Evolutionary conservation across 495 filamentous ascomycete species (phyloP).

Genomic region (Penicillium coffeae): DNA sequence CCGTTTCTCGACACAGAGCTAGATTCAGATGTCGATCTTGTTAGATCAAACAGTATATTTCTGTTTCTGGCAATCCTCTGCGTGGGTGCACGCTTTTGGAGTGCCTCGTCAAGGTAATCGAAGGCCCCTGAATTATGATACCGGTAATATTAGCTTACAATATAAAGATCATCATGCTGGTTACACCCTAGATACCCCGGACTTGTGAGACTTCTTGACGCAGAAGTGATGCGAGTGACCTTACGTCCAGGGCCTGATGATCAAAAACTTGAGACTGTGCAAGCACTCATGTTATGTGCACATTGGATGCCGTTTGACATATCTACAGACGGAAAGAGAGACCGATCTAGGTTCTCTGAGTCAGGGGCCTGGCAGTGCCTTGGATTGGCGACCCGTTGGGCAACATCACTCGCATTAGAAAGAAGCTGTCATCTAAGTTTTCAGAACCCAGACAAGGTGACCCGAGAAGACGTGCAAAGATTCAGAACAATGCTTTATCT

Average conservation of each 20-base stretch:
- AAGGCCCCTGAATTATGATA: background rate
- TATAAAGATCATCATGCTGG: background rate
- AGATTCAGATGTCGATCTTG: background rate
- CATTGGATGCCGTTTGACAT: conserved; percentile 6
- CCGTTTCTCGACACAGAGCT: background rate
- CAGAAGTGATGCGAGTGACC: conserved; percentile 3
- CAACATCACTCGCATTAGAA: background rate
- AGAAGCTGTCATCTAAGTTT: conserved; percentile 2
- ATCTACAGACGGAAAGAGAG: background rate
- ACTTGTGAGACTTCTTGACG: conserved; percentile 1
- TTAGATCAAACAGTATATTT: background rate
- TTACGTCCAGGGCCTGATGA: conserved; percentile 1
- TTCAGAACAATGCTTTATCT: conserved; percentile 7
- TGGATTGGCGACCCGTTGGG: conserved; percentile 1
- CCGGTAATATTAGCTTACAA: background rate
- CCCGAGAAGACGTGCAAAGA: background rate
- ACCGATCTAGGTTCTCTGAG: conserved; percentile 4
- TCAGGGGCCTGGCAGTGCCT: conserved; percentile 4
- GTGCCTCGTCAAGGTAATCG: conserved; percentile 1
- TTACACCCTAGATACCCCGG: conserved; percentile 1
- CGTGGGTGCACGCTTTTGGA: conserved; percentile 2
- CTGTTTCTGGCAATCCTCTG: background rate
- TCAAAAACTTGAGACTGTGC: conserved; percentile 1
- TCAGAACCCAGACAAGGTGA: background rate
- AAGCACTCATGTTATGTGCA: conserved; percentile 1